A percentile compares a stretch with the other conserved stretches of the same genome.
Conservation (phyloP, 2,329 filamentous ascomycete genomes). For the Aspergillus ochraceoroseus region DNA sequence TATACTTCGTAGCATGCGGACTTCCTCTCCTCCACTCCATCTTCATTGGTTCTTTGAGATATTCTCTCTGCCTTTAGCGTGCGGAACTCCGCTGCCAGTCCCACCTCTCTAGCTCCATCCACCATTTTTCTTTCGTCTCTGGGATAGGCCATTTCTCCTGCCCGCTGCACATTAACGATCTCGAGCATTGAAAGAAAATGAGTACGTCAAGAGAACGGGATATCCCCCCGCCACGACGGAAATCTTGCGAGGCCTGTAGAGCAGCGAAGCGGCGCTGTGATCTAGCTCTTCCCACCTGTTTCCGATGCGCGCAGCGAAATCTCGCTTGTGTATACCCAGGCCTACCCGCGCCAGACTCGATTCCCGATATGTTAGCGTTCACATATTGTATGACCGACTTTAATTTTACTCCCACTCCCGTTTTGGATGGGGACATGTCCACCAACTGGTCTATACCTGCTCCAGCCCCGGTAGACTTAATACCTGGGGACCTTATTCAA, state of each 20-base stretch:
- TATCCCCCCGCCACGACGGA: constrained; percentile 47
- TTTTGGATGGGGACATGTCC: too few relatives aligned
- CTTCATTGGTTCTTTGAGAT: background rate
- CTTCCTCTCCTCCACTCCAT: background rate
- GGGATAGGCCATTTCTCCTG: background rate
- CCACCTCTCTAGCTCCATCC: background rate
- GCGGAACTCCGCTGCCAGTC: constrained; percentile 13
- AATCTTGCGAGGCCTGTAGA: constrained; percentile 55
- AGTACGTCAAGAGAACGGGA: constrained; percentile 32
- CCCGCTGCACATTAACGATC: background rate
- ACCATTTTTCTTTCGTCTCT: background rate
- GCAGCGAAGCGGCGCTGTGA: constrained; percentile 56
- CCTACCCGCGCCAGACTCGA: constrained; percentile 15
- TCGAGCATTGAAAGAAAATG: constrained; percentile 1
- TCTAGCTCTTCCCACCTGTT: constrained; percentile 49
- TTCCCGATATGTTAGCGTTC: constrained; percentile 3
- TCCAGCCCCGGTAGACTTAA: too few relatives aligned
- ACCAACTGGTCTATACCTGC: too few relatives aligned
- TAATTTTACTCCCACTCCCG: background rate
- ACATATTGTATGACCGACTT: constrained; percentile 1
- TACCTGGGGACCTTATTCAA: too few relatives aligned
- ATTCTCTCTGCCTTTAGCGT: constrained; percentile 2
- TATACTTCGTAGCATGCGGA: constrained; percentile 7
- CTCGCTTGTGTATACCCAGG: constrained; percentile 48
- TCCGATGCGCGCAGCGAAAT: constrained; percentile 49